These are phyloP conservation scores for Gracilaria caudata DNA, from an alignment of 23 red algal species.

Conservation along the genomic window DNA sequence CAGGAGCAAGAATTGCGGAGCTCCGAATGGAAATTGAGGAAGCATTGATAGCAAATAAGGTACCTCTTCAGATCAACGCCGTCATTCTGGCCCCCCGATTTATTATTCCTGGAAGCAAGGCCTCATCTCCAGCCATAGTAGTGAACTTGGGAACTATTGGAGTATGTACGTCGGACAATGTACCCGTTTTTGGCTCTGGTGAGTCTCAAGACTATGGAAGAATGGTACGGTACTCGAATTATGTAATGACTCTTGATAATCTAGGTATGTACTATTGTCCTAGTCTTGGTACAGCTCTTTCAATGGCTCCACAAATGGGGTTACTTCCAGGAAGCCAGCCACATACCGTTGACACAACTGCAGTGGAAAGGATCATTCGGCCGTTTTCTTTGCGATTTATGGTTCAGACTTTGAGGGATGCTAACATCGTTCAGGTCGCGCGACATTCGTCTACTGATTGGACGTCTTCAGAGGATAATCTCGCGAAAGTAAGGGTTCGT, in stretches of 20 bases:
- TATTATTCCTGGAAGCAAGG: conserved; percentile 51
- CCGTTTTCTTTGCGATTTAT: conserved; percentile 75
- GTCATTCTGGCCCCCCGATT: conserved; percentile 79
- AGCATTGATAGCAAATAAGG: conserved; percentile 56
- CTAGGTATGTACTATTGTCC: conserved; percentile 61
- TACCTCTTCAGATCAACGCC: conserved; percentile 71
- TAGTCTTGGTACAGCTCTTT: conserved; percentile 44
- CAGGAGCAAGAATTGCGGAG: conserved; percentile 59
- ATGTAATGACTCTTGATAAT: conserved; percentile 68
- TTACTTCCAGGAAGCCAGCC: neutral
- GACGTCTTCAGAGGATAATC: conserved; percentile 3
- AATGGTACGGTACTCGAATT: conserved; percentile 52
- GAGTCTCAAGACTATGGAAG: neutral
- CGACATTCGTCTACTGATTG: conserved; percentile 25
- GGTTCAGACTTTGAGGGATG: conserved; percentile 67
- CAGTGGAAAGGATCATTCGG: conserved; percentile 64
- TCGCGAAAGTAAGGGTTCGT: conserved; percentile 74
- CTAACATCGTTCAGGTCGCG: conserved; percentile 68
- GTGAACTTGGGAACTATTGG: conserved; percentile 77
- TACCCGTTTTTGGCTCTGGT: neutral
- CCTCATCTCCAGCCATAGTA: conserved; percentile 42
- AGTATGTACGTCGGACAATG: conserved; percentile 57
- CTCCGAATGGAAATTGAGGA: conserved; percentile 76
- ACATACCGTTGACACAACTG: conserved; percentile 5
- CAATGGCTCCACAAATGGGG: neutral